phyloP scores from a whole-genome alignment of 345 rosid species.

The Eucalyptus camaldulensis region DNA sequence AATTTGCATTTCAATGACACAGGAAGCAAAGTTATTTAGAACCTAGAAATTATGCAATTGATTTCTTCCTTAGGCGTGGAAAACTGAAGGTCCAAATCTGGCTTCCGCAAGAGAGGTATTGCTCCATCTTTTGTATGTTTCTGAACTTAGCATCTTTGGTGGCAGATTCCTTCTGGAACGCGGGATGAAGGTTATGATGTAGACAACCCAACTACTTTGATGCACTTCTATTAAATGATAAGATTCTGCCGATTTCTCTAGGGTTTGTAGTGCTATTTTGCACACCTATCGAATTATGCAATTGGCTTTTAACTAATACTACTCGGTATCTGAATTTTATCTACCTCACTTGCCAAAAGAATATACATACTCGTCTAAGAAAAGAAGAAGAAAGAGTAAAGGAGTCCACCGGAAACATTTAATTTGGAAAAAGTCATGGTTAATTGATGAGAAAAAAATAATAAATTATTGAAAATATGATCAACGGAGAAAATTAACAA shows the following conservation, averaged over 20 bases:
- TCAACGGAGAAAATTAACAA: neutral
- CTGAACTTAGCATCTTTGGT: neutral
- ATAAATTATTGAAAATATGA: neutral
- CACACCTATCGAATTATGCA: neutral
- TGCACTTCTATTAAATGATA: neutral
- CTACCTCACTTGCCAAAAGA: neutral
- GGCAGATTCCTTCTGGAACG: neutral
- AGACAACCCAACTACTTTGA: neutral
- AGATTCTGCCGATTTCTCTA: neutral
- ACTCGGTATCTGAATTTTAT: neutral
- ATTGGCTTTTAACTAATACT: neutral
- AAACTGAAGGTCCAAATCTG: neutral
- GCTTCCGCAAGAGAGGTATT: neutral
- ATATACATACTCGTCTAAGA: neutral
- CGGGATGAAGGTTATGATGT: neutral
- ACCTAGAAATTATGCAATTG: no score
- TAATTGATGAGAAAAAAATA: neutral
- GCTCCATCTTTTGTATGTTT: neutral
- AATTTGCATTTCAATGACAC: no score
- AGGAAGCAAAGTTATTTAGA: no score
- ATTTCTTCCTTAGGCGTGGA: no score
- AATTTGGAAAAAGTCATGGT: neutral
- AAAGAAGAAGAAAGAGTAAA: neutral
- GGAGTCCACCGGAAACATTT: neutral
- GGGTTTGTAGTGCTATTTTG: neutral